Evolutionary conservation across 164 flowering plant genomes (phyloP).

Genomic region (grape (Vitis vinifera)): DNA sequence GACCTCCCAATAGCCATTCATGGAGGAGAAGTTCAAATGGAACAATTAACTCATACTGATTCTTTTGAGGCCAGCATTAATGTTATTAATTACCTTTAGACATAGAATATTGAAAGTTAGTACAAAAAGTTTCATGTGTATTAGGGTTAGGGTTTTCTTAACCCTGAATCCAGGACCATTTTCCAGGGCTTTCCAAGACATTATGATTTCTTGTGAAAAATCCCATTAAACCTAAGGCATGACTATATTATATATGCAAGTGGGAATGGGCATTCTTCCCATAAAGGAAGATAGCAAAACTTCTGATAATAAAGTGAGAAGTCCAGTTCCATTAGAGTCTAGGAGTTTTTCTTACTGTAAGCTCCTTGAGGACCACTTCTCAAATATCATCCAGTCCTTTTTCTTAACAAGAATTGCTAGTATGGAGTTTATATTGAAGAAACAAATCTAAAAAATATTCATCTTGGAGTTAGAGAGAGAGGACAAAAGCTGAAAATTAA

Average conservation of each 20-base stretch:
- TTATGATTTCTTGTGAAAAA: conserved; percentile 19
- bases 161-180: conserved; percentile 29
- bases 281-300: conserved; percentile 13
- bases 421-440: no score
- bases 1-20: not conserved
- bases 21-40: not conserved
- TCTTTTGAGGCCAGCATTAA: no score
- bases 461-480: not conserved
- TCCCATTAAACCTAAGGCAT: conserved; percentile 27
- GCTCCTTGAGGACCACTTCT: conserved; percentile 32
- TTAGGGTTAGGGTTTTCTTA: conserved; percentile 16
- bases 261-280: conserved; percentile 10
- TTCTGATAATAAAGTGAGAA: conserved; percentile 5
- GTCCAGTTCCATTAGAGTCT: conserved; percentile 2
- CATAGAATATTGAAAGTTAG: not conserved
- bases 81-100: no score
- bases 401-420: not conserved
- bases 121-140: not conserved
- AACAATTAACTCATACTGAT: not conserved
- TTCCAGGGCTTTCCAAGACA: conserved; percentile 16
- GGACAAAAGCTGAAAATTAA: conserved; percentile 29
- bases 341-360: conserved; percentile 21
- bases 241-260: conserved; percentile 16
- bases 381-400: conserved; percentile 17
- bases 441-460: no score